These are phyloP conservation scores for Aegilops bicornis DNA, from an alignment of 176 grass and related monocot genomes.

Conservation along the genomic window DNA sequence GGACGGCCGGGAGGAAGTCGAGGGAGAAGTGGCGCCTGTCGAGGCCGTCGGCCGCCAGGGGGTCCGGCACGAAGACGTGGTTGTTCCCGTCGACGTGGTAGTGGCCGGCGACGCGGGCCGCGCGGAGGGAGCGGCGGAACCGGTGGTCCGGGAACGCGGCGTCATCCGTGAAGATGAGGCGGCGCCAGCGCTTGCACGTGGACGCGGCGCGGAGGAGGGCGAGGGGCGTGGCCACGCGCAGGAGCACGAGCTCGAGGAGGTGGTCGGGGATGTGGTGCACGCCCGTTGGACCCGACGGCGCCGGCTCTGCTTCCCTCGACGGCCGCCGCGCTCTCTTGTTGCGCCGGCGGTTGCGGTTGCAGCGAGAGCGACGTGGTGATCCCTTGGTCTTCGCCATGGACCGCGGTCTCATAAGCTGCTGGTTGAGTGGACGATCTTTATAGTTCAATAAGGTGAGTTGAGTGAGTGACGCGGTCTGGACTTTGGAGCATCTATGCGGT, in stretches of 20 bases:
- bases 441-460: no score
- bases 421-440: no score
- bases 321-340: not conserved
- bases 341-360: not conserved
- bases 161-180: not conserved
- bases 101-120: not conserved
- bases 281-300: not conserved
- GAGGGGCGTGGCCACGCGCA: not conserved
- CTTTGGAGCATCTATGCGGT: no score
- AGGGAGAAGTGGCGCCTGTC: not conserved
- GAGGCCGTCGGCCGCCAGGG: not conserved
- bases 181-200: not conserved
- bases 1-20: constrained; percentile 1
- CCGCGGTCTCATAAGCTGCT: not conserved
- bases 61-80: not conserved
- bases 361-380: not conserved
- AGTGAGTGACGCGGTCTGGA: no score
- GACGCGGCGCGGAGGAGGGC: not conserved
- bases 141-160: not conserved
- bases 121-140: not conserved
- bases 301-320: not conserved
- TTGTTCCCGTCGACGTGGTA: not conserved
- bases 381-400: not conserved
- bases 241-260: not conserved
- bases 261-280: not conserved